These are phyloP conservation scores for Ulmus americana DNA, from an alignment of 331 rosid genomes.

Conservation along the genomic window DNA sequence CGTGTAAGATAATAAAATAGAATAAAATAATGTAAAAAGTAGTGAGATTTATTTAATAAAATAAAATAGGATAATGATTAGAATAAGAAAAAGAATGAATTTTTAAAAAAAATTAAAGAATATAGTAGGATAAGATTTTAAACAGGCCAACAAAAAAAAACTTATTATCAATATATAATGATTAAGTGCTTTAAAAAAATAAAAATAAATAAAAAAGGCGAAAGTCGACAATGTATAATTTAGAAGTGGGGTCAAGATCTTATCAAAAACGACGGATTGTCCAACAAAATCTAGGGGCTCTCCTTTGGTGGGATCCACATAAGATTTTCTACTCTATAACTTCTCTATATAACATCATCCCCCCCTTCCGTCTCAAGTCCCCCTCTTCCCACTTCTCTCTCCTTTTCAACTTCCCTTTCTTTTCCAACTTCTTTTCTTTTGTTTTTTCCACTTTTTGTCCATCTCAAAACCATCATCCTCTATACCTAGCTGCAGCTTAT, in stretches of 20 bases:
- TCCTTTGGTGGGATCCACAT: constrained; percentile 64
- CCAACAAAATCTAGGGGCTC: constrained; percentile 59
- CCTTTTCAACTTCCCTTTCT: constrained; percentile 12
- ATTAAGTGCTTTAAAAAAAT: too few species aligned
- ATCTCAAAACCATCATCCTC: neutral
- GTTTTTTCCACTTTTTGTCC: neutral
- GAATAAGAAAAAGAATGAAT: too few species aligned
- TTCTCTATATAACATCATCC: constrained; percentile 60
- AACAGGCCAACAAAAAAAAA: too few species aligned
- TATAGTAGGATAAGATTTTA: too few species aligned
- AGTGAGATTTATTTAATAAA: too few species aligned
- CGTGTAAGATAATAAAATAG: too few species aligned
- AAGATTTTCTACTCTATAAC: constrained; percentile 51
- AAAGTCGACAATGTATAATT: constrained; percentile 32
- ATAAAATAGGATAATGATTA: too few species aligned
- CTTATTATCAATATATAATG: too few species aligned
- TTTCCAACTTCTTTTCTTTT: constrained; percentile 20
- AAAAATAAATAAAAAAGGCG: too few species aligned
- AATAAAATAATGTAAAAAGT: too few species aligned
- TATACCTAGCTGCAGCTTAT: neutral
- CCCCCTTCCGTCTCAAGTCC: constrained; percentile 27
- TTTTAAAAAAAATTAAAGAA: too few species aligned
- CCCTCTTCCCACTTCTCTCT: constrained; percentile 13
- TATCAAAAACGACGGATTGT: constrained; percentile 52
- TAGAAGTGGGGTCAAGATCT: constrained; percentile 64